Percentiles rank a stretch among this genome's conserved stretches.
Evolutionary conservation across 805 yeast genomes (phyloP).

Genomic region (Jamesozyma spencerorum): DNA sequence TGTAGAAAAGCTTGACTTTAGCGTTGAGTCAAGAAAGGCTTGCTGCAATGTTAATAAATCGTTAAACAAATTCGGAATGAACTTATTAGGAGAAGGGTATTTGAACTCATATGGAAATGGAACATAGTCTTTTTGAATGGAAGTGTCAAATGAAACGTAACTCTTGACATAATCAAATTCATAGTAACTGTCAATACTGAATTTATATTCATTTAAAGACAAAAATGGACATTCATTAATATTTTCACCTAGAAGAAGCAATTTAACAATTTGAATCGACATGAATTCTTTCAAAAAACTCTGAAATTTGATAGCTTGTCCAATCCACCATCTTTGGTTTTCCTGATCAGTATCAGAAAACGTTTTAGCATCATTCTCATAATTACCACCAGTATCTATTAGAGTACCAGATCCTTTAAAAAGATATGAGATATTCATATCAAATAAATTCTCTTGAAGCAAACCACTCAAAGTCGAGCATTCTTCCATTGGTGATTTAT

Average conservation of each 20-base stretch:
- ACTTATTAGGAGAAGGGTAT: slow-evolving; percentile 11
- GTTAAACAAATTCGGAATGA: slow-evolving; percentile 10
- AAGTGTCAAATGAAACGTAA: too few relatives aligned
- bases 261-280: slow-evolving; percentile 25
- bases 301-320: slow-evolving; percentile 32
- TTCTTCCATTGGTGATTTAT: slow-evolving; percentile 39
- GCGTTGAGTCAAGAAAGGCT: slow-evolving; percentile 7
- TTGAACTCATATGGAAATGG: neutral
- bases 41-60: slow-evolving; percentile 17
- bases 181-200: slow-evolving; percentile 33
- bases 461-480: slow-evolving; percentile 33
- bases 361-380: slow-evolving; percentile 5
- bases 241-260: slow-evolving; percentile 30
- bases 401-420: slow-evolving; percentile 34
- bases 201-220: neutral
- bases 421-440: slow-evolving; percentile 32
- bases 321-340: slow-evolving; percentile 37
- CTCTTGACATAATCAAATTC: slow-evolving; percentile 34
- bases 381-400: slow-evolving; percentile 12
- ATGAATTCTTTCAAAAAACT: slow-evolving; percentile 27
- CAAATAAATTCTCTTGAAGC: slow-evolving; percentile 32
- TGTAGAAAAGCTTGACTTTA: slow-evolving; percentile 24
- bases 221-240: slow-evolving; percentile 3
- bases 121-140: too few relatives aligned
- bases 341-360: slow-evolving; percentile 22